Percentiles rank a stretch among this genome's conserved stretches.
Conservation (phyloP, 805 yeast species). For the Starmerella cellae region DNA sequence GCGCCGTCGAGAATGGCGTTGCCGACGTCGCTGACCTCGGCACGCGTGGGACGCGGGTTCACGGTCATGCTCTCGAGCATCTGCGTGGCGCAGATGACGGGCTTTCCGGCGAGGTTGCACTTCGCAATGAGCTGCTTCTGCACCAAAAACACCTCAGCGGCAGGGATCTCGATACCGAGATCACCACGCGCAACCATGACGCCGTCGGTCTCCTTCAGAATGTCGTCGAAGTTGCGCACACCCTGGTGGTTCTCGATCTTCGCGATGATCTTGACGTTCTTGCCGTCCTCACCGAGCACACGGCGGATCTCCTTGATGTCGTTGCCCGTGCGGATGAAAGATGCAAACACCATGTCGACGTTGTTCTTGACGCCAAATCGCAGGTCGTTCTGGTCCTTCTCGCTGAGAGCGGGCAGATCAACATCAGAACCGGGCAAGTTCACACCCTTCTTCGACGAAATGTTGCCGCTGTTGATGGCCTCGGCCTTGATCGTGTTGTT, state of each 20-base stretch:
- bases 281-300: conserved; percentile 94
- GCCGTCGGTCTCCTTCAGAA: conserved; percentile 90
- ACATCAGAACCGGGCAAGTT: conserved; percentile 98
- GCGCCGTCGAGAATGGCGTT: conserved; percentile 99
- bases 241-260: conserved; percentile 99
- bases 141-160: conserved; percentile 95
- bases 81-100: conserved; percentile 98
- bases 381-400: conserved; percentile 88
- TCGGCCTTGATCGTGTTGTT: conserved; percentile 69
- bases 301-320: conserved; percentile 83
- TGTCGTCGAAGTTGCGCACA: conserved; percentile 97
- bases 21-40: conserved; percentile 98
- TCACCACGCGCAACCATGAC: conserved; percentile 99
- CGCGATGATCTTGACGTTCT: conserved; percentile 87
- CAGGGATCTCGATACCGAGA: conserved; percentile 98
- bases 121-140: conserved; percentile 98
- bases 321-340: conserved; percentile 88
- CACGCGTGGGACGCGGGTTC: conserved; percentile 99
- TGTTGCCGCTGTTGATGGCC: conserved; percentile 88
- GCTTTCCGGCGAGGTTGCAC: conserved; percentile 98
- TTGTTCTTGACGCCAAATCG: conserved; percentile 92
- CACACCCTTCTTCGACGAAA: conserved; percentile 97
- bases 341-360: conserved; percentile 97
- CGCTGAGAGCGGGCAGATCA: conserved; percentile 94
- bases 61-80: conserved; percentile 99